These are phyloP conservation scores for Tolypocladium inflatum DNA, from an alignment of 2,329 filamentous ascomycete species.

Conservation along the genomic window DNA sequence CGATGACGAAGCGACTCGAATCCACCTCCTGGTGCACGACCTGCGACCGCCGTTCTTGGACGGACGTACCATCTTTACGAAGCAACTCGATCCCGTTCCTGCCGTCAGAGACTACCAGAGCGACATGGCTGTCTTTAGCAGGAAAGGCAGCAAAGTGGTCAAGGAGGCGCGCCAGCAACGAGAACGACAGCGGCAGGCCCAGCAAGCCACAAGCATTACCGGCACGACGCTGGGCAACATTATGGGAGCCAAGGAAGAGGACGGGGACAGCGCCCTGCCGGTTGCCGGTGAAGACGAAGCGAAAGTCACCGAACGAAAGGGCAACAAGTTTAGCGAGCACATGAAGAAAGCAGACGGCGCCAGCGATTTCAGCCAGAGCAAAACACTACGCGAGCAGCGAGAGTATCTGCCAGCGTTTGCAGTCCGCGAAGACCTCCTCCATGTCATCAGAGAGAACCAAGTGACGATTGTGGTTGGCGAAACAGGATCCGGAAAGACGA, in stretches of 20 bases:
- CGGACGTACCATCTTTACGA: constrained; percentile 91
- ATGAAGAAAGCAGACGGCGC: constrained; percentile 80
- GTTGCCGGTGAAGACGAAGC: constrained; percentile 61
- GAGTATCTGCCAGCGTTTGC: constrained; percentile 94
- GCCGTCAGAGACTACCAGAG: constrained; percentile 91
- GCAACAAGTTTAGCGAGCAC: constrained; percentile 78
- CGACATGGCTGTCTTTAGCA: constrained; percentile 96
- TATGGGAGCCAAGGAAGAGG: constrained; percentile 90
- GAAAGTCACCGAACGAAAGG: constrained; percentile 37
- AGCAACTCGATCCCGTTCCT: constrained; percentile 89
- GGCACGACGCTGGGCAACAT: constrained; percentile 90
- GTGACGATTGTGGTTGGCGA: constrained; percentile 95
- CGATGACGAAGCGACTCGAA: constrained; percentile 79
- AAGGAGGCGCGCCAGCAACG: constrained; percentile 85
- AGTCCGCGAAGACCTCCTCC: constrained; percentile 82
- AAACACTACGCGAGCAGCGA: constrained; percentile 80
- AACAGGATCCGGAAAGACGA: constrained; percentile 96
- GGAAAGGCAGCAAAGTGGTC: constrained; percentile 89
- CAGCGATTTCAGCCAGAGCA: constrained; percentile 88
- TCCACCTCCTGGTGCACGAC: constrained; percentile 90
- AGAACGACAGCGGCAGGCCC: constrained; percentile 86
- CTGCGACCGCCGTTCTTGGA: constrained; percentile 90
- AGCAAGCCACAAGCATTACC: constrained; percentile 86
- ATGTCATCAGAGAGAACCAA: constrained; percentile 92
- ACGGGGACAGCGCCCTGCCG: constrained; percentile 81